These are phyloP conservation scores for Candida succiphila DNA, from an alignment of 805 yeast species.

Conservation along the genomic window DNA sequence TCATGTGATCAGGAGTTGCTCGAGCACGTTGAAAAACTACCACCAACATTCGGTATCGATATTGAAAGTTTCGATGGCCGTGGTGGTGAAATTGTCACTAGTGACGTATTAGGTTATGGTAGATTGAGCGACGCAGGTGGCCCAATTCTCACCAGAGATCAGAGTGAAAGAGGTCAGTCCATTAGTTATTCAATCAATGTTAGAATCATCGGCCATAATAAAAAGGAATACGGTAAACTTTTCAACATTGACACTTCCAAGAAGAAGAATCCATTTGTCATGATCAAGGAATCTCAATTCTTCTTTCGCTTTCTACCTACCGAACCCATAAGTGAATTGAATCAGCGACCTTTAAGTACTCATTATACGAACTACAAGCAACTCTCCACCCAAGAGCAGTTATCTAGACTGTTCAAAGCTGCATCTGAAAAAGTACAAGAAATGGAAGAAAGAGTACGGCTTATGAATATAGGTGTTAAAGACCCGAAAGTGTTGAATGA, in stretches of 20 bases:
- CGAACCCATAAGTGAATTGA: conserved; percentile 2
- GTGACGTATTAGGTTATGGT: conserved; percentile 44
- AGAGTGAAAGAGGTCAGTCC: conserved; percentile 30
- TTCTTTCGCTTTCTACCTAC: conserved; percentile 12
- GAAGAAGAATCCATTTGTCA: conserved; percentile 7
- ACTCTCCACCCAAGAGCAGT: conserved; percentile 9
- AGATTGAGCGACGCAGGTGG: conserved; percentile 37
- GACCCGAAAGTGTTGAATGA: conserved; percentile 9
- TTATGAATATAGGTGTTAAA: conserved; percentile 11
- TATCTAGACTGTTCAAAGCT: conserved; percentile 7
- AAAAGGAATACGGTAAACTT: conserved; percentile 5
- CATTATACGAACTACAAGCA: neutral
- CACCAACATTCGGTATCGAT: conserved; percentile 31
- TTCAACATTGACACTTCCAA: conserved; percentile 3
- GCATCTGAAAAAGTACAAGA: conserved; percentile 7
- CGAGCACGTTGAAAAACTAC: conserved; percentile 23
- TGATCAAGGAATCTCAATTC: conserved; percentile 12
- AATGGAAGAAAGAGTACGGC: conserved; percentile 7
- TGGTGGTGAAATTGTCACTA: conserved; percentile 16
- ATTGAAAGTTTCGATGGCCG: conserved; percentile 15
- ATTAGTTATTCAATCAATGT: conserved; percentile 42
- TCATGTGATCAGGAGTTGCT: conserved; percentile 31
- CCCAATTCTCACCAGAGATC: conserved; percentile 40
- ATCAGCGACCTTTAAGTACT: neutral
- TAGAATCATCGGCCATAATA: conserved; percentile 33